Evolutionary conservation across 495 filamentous ascomycete genomes (phyloP).

Genomic region (Penicillium alfredii): DNA sequence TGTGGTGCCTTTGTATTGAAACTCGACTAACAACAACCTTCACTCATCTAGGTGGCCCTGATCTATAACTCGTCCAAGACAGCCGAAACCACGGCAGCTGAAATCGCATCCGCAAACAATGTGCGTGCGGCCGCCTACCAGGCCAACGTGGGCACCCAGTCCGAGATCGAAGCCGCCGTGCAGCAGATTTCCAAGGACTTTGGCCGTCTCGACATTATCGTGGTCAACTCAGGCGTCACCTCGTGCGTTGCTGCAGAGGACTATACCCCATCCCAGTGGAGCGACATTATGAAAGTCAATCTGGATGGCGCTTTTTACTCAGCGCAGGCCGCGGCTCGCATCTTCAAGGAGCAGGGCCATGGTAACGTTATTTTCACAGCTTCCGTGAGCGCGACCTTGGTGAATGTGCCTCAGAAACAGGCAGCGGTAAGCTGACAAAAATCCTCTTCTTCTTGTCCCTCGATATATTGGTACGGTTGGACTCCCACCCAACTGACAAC

Average conservation of each 20-base stretch:
- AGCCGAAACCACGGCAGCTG: constrained; percentile 57
- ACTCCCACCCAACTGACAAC: no score
- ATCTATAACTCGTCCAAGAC: constrained; percentile 75
- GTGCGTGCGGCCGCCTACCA: constrained; percentile 62
- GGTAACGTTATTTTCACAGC: constrained; percentile 42
- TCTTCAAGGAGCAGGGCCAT: constrained; percentile 35
- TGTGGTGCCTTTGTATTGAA: neutral
- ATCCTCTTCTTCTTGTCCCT: neutral
- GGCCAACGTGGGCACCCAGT: constrained; percentile 54
- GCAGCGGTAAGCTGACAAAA: constrained; percentile 19
- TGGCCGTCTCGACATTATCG: constrained; percentile 66
- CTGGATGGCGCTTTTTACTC: constrained; percentile 43
- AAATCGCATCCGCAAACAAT: constrained; percentile 65
- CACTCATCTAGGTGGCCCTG: constrained; percentile 45
- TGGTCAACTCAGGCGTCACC: constrained; percentile 68
- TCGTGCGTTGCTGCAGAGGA: constrained; percentile 36
- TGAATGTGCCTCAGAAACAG: constrained; percentile 44
- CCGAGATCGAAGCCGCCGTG: constrained; percentile 49
- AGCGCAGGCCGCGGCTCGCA: constrained; percentile 37
- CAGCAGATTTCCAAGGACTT: constrained; percentile 57
- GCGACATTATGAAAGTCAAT: constrained; percentile 42
- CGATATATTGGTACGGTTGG: no score
- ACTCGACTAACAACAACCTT: neutral
- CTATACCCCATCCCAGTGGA: constrained; percentile 28
- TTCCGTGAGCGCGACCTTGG: constrained; percentile 36